These are phyloP conservation scores for Letharia columbiana DNA, from an alignment of 495 filamentous ascomycete species.

Conservation along the genomic window DNA sequence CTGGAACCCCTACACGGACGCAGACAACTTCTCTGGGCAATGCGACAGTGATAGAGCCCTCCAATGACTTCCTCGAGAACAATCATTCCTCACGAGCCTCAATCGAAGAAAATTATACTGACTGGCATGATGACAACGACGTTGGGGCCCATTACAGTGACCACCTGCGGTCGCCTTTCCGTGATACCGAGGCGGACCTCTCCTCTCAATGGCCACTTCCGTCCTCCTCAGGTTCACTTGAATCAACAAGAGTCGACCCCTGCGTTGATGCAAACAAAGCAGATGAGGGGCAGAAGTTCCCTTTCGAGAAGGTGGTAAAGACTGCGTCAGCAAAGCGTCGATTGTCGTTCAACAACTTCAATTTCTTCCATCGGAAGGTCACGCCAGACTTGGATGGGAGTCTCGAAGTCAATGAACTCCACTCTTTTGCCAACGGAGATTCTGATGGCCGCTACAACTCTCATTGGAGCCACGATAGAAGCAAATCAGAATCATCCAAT, in stretches of 20 bases:
- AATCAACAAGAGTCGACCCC: neutral
- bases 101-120: neutral
- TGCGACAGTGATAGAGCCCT: slow-evolving; percentile 15
- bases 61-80: slow-evolving; percentile 14
- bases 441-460: slow-evolving; percentile 17
- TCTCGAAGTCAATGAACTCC: neutral
- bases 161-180: neutral
- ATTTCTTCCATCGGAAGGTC: slow-evolving; percentile 7
- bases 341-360: slow-evolving; percentile 14
- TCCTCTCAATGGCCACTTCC: neutral
- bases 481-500: slow-evolving; percentile 2
- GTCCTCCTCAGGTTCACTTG: slow-evolving; percentile 4
- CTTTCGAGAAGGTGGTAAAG: neutral
- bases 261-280: neutral
- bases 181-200: slow-evolving; percentile 1
- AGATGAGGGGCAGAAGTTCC: neutral
- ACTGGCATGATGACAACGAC: neutral
- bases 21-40: slow-evolving; percentile 12
- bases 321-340: slow-evolving; percentile 6
- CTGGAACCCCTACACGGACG: slow-evolving; percentile 17
- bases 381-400: slow-evolving; percentile 2
- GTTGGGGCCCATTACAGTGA: neutral
- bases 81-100: slow-evolving; percentile 17
- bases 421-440: slow-evolving; percentile 6
- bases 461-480: neutral